These are phyloP conservation scores for Carex arenaria DNA, from an alignment of 202 grass and related monocot genomes.

Conservation along the genomic window DNA sequence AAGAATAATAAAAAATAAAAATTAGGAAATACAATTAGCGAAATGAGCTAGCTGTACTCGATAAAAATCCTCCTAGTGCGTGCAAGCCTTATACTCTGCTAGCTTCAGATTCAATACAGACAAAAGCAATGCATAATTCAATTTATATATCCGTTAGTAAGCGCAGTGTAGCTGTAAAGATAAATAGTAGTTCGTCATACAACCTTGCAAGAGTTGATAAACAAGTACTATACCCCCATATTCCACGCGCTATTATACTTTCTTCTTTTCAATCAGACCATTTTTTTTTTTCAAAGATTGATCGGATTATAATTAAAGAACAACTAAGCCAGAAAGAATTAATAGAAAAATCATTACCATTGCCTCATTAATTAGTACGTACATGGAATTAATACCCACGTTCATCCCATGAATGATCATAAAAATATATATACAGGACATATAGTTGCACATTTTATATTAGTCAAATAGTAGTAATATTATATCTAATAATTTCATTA, in stretches of 20 bases:
- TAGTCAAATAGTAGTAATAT: background rate
- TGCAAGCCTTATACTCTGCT: constrained; percentile 18
- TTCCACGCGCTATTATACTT: constrained; percentile 7
- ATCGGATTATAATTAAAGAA: background rate
- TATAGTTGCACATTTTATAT: background rate
- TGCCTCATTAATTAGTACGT: background rate
- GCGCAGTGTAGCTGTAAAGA: constrained; percentile 11
- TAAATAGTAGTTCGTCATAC: background rate
- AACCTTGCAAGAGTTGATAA: constrained; percentile 1
- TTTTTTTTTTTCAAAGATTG: background rate
- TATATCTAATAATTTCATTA: background rate
- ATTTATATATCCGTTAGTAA: background rate
- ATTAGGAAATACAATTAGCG: background rate
- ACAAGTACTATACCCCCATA: background rate
- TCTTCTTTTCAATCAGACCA: background rate
- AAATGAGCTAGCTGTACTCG: constrained; percentile 4
- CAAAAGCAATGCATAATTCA: constrained; percentile 8
- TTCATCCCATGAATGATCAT: background rate
- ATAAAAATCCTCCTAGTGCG: constrained; percentile 9
- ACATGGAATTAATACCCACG: background rate
- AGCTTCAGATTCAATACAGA: constrained; percentile 5
- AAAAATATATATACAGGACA: background rate
- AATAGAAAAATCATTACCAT: background rate
- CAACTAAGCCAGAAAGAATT: background rate
- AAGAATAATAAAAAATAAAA: background rate